A percentile compares a stretch with the other conserved stretches of the same genome.
phyloP scores from a whole-genome alignment of 208 protist genomes.

The Leishmania guyanensis region DNA sequence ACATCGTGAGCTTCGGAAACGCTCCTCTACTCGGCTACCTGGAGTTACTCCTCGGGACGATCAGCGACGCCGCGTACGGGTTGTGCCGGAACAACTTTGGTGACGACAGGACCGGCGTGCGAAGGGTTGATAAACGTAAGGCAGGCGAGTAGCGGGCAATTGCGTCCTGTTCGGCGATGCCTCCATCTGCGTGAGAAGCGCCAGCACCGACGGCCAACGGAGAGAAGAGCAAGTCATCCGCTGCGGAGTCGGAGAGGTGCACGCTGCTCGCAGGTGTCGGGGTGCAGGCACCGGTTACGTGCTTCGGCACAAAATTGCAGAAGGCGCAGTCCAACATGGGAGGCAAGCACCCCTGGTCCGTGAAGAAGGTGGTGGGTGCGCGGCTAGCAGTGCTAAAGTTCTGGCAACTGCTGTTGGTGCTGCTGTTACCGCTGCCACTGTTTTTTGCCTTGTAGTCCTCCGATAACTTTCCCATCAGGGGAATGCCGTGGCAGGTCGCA shows the following conservation, averaged over 20 bases:
- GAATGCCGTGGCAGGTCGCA: conserved; percentile 36
- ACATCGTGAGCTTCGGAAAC: neutral
- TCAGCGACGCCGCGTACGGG: conserved; percentile 7
- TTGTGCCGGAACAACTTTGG: conserved; percentile 9
- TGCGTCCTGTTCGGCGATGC: conserved; percentile 2
- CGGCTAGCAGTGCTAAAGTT: neutral
- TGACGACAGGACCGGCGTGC: neutral
- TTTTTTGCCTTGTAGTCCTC: conserved; percentile 27
- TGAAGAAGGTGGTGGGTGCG: neutral
- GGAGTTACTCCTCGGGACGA: neutral
- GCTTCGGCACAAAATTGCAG: neutral
- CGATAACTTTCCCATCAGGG: conserved; percentile 51
- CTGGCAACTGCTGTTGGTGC: conserved; percentile 7
- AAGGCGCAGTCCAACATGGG: conserved; percentile 1
- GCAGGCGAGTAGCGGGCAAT: conserved; percentile 2
- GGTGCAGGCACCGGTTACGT: neutral
- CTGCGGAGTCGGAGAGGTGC: conserved; percentile 12
- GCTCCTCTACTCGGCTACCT: neutral
- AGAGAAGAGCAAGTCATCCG: neutral
- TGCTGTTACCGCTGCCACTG: neutral
- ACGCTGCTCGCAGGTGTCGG: conserved; percentile 6
- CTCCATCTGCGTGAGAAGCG: neutral
- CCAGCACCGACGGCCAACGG: neutral
- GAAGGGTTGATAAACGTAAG: neutral
- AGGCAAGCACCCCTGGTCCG: neutral